phyloP scores from a whole-genome alignment of 2,329 filamentous ascomycete genomes.

The Colletotrichum trifolii region DNA sequence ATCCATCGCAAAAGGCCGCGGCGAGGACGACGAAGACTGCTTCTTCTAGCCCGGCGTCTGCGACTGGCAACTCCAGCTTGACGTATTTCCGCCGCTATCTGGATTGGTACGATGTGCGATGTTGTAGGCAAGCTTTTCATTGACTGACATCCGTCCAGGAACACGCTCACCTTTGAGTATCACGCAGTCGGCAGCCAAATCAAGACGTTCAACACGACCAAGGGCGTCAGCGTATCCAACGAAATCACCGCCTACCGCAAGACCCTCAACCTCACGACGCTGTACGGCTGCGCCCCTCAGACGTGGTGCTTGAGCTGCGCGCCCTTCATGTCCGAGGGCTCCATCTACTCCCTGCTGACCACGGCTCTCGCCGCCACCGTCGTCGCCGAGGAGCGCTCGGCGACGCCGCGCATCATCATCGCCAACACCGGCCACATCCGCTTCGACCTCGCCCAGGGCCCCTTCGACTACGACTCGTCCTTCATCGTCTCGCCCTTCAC shows the following conservation, averaged over 20 bases:
- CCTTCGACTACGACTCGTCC: conserved; percentile 65
- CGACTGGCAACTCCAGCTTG: conserved; percentile 47
- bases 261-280: conserved; percentile 63
- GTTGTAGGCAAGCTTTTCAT: accelerated
- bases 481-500: conserved; percentile 68
- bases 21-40: background rate
- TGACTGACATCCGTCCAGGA: background rate
- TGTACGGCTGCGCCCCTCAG: conserved; percentile 70
- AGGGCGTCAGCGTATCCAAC: conserved; percentile 56
- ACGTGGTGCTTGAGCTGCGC: conserved; percentile 69
- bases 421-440: conserved; percentile 70
- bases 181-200: conserved; percentile 64
- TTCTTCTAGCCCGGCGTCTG: background rate
- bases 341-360: conserved; percentile 12
- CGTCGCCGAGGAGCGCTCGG: conserved; percentile 58
- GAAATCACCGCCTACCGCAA: conserved; percentile 63
- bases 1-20: conserved; percentile 52
- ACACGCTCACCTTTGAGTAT: conserved; percentile 62
- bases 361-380: conserved; percentile 48
- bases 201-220: conserved; percentile 40
- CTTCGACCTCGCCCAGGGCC: conserved; percentile 71
- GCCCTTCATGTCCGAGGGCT: conserved; percentile 53
- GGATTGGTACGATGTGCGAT: conserved; percentile 72
- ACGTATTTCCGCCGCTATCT: conserved; percentile 70
- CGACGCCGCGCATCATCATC: conserved; percentile 62